These are phyloP conservation scores for Apiotrichum sp. DNA, from an alignment of 1,284 basidiomycete genomes.

Conservation along the genomic window DNA sequence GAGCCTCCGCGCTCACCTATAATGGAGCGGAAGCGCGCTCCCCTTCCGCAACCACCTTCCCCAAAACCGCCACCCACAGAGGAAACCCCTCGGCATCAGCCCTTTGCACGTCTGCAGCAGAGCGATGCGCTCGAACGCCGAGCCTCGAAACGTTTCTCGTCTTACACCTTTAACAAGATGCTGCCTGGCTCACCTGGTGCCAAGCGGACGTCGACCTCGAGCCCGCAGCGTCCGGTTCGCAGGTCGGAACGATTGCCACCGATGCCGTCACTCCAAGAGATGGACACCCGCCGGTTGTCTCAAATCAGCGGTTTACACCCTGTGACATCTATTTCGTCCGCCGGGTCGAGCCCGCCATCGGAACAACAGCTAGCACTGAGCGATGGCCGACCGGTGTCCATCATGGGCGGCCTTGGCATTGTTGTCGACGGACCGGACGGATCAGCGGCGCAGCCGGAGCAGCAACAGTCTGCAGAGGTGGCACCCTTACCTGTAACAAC, in stretches of 20 bases:
- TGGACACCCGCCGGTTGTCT: neutral
- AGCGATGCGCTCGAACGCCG: slow-evolving; percentile 81
- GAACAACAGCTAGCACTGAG: neutral
- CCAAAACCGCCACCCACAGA: neutral
- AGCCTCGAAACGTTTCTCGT: slow-evolving; percentile 93
- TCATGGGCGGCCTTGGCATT: slow-evolving; percentile 1
- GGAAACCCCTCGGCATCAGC: slow-evolving; percentile 40
- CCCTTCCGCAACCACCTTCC: neutral
- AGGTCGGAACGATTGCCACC: slow-evolving; percentile 31
- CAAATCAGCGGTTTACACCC: neutral
- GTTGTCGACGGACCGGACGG: neutral
- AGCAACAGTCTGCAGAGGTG: neutral
- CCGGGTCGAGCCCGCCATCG: neutral
- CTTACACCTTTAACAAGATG: slow-evolving; percentile 94
- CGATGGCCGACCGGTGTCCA: neutral
- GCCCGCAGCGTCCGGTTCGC: slow-evolving; percentile 40
- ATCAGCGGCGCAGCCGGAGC: slow-evolving; percentile 5
- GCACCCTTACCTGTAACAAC: slow-evolving; percentile 32
- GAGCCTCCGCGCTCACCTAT: slow-evolving; percentile 14
- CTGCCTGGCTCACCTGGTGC: slow-evolving; percentile 52
- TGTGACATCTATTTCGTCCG: neutral
- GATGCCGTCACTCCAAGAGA: slow-evolving; percentile 24
- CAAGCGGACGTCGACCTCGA: slow-evolving; percentile 21
- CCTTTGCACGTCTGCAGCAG: slow-evolving; percentile 81
- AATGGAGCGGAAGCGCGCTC: neutral